These are phyloP conservation scores for Gracilaria domingensis DNA, from an alignment of 23 red algal species.

Conservation along the genomic window DNA sequence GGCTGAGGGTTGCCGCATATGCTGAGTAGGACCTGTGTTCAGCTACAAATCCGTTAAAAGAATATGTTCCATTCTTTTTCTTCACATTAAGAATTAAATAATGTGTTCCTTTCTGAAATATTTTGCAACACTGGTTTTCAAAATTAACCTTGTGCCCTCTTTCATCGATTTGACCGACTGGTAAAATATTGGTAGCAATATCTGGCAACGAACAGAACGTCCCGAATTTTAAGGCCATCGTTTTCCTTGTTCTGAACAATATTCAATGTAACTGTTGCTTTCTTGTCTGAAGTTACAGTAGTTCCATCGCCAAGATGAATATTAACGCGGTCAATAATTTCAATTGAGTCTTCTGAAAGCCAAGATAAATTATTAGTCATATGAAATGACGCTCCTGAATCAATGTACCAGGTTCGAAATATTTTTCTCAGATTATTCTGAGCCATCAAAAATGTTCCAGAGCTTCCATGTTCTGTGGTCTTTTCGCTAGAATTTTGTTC, in stretches of 20 bases:
- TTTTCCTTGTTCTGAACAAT: background rate
- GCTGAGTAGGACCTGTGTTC: background rate
- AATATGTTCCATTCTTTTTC: constrained; percentile 1
- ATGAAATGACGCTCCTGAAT: constrained; percentile 18
- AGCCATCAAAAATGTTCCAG: background rate
- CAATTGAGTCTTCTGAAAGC: background rate
- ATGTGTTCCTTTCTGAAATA: background rate
- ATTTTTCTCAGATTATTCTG: background rate
- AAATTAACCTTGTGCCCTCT: background rate
- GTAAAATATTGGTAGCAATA: background rate
- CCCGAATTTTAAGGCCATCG: background rate
- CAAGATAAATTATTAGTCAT: background rate
- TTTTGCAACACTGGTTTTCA: background rate
- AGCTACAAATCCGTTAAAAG: background rate
- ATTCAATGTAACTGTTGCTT: background rate
- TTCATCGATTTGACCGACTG: background rate
- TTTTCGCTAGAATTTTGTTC: background rate
- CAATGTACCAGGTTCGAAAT: background rate
- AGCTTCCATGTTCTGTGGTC: background rate
- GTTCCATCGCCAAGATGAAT: constrained; percentile 17
- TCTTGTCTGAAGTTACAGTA: background rate
- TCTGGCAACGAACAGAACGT: background rate
- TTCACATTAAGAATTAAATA: background rate
- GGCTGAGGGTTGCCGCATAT: background rate
- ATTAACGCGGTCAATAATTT: background rate